Base-by-base conservation (phyloP, 495 filamentous ascomycete species). In the Aspergillus nanangensis region DNA sequence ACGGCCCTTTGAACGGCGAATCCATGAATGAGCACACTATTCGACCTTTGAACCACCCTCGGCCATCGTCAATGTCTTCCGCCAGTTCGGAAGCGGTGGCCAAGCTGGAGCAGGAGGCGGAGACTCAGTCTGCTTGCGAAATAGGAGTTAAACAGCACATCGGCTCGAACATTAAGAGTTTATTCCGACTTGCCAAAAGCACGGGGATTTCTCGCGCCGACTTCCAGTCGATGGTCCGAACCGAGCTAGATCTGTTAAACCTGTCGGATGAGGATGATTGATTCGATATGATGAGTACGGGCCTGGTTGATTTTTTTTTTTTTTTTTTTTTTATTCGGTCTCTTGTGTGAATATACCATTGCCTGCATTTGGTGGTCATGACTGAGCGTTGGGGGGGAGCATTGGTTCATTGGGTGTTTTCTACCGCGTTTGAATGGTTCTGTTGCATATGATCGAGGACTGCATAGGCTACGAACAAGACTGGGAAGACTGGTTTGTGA, bases 101-200 rank as follows among this genome's bases (percentile, higher is more conserved):
- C 5, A 82, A 72, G 49, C 61, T 90, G 32, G 88, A 88, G 55
- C 74, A 78, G 22, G 74, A 72, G 18, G 86, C 83, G 3, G 77
- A 77, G 40, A 79, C 64, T 38, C 80, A 81, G 47, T 81, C 81
- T 15, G 77, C 81, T 40, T 83, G 75, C 43, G 90, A 95, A 58
- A 72, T 87, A 11, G 90, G 84, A 3, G 81, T 96, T 17, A 88
- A 88, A 63, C 88, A 95, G 63, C 93, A 96, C 64, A 84, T 98
- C 20, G 80, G 85, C 34, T 81, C 87, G 5, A 91, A 83, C 57
- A 81, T 98, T 48, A 91, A 95, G 73, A 93, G 87, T 62, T 62
- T 98, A 50, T 96, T 84, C 58, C 72, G 89, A 29, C 69, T 98
- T 24, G 88, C 90, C 34, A 80, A 82, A 55, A 77, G 80, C 13